Base-by-base conservation (phyloP, 169 alveolate species). In the Theileria annulata region DNA sequence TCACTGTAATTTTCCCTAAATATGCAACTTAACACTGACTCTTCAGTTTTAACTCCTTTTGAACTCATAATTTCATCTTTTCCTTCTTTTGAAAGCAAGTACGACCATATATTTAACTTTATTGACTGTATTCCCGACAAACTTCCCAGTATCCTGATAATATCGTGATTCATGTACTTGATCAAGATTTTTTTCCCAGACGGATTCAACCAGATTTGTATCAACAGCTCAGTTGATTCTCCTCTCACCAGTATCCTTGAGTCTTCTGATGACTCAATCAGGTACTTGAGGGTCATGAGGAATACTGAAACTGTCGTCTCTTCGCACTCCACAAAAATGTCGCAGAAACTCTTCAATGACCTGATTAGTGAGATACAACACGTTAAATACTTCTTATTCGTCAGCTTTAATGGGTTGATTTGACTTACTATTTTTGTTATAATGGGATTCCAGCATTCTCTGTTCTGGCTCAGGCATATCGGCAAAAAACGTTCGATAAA, bases 41-140 rank as follows among this genome's bases (percentile, higher is more conserved):
- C 37, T 70, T 70, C 67, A 0, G 28, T 58, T 59, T 35, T 27
- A 12, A 35, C 2, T 8, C 13, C 13, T 1, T 28, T 31, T 31
- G 13, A 59, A 67, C 47, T 23, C 33, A 3, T 13, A 21, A 28
- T 48, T 5, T 25, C 35, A 19, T 12, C 4, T 1, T 23, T 48
- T 17, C 58, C 56, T 27, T 71, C 76, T n/a, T 47, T 31, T 10
- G 75, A 23, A 25, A 82, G 77, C 42, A 82, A 48, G 35, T 82
- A 76, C 21, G 89, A 75, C 89, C 89, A 82, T 54, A 82, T 82
- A 70, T 82, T 82, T 31, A 75, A 68, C 73, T 82, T 82, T 51
- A 82, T 76, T n/a, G 89, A 62, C 81, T 82, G 89, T 23, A 82
- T 76, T 12, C 89, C 89, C 3, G 89, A 82, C 9, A 82, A 51